A percentile compares a stretch with the other conserved stretches of the same genome.
Conservation (phyloP, 192 early-diverging fungal genomes). For the Oehlia diaphana region DNA sequence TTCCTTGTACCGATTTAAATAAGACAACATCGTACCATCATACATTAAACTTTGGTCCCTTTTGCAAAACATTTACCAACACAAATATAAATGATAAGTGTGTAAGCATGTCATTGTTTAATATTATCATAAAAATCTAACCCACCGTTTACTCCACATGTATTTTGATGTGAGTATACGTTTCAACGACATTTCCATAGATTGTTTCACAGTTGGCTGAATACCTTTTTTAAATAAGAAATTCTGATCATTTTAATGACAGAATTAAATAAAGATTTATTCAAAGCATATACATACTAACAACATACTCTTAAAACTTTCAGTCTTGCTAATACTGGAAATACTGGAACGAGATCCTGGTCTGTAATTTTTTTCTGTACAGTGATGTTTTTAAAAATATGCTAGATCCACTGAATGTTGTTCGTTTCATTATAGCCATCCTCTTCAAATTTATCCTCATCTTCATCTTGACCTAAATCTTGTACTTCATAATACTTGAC, state of each 20-base stretch:
- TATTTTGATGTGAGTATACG: conserved; percentile 79
- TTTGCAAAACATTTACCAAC: neutral
- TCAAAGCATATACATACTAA: neutral
- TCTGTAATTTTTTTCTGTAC: conserved; percentile 70
- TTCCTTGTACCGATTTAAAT: neutral
- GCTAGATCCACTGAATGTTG: conserved; percentile 34
- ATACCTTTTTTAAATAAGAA: conserved; percentile 42
- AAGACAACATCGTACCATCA: neutral
- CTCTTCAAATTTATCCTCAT: conserved; percentile 54
- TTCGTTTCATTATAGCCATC: conserved; percentile 39
- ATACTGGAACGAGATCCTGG: conserved; percentile 69
- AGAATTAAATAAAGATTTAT: neutral
- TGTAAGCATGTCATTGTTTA: neutral
- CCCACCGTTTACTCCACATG: conserved; percentile 87
- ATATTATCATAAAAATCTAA: neutral
- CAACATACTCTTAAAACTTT: conserved; percentile 67
- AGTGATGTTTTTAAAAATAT: conserved; percentile 70
- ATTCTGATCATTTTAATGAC: neutral
- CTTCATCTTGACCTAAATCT: conserved; percentile 52
- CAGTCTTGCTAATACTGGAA: conserved; percentile 87
- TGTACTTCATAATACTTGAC: conserved; percentile 77
- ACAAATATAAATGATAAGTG: neutral
- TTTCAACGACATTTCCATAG: conserved; percentile 80
- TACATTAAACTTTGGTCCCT: neutral
- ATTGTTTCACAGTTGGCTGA: conserved; percentile 63